phyloP scores from a whole-genome alignment of 805 yeast genomes.

The Brettanomyces bruxellensis region DNA sequence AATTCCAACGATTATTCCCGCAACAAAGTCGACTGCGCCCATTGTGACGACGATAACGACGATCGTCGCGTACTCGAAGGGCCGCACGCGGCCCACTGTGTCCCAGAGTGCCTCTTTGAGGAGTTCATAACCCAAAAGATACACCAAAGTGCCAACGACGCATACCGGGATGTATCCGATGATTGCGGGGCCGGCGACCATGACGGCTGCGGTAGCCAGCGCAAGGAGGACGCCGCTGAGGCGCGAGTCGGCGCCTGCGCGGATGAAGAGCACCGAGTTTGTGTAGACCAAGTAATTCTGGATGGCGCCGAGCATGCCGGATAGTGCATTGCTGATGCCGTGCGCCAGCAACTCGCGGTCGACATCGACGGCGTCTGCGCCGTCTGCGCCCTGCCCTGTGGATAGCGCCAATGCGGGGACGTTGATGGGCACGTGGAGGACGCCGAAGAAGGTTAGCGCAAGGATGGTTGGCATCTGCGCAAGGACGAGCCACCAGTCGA shows the following conservation, averaged over 20 bases:
- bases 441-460: conserved; percentile 92
- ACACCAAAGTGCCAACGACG: conserved; percentile 91
- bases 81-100: conserved; percentile 66
- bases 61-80: conserved; percentile 78
- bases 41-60: conserved; percentile 81
- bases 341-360: conserved; percentile 92
- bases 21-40: conserved; percentile 94
- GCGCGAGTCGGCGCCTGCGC: conserved; percentile 90
- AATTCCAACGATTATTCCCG: conserved; percentile 86
- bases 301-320: conserved; percentile 80
- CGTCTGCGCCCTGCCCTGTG: conserved; percentile 41
- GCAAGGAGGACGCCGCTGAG: conserved; percentile 88
- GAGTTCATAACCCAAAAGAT: conserved; percentile 82
- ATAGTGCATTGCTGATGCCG: conserved; percentile 79
- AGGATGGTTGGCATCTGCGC: conserved; percentile 85
- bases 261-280: conserved; percentile 80
- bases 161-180: conserved; percentile 92
- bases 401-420: conserved; percentile 96
- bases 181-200: conserved; percentile 86
- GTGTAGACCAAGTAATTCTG: conserved; percentile 95
- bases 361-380: conserved; percentile 74
- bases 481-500: conserved; percentile 65
- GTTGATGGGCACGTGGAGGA: conserved; percentile 92
- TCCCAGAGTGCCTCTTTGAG: conserved; percentile 80
- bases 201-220: conserved; percentile 64